Percentiles rank a stretch among this genome's conserved stretches.
phyloP scores from a whole-genome alignment of 169 alveolate species.

The Plasmodium gonderi region DNA sequence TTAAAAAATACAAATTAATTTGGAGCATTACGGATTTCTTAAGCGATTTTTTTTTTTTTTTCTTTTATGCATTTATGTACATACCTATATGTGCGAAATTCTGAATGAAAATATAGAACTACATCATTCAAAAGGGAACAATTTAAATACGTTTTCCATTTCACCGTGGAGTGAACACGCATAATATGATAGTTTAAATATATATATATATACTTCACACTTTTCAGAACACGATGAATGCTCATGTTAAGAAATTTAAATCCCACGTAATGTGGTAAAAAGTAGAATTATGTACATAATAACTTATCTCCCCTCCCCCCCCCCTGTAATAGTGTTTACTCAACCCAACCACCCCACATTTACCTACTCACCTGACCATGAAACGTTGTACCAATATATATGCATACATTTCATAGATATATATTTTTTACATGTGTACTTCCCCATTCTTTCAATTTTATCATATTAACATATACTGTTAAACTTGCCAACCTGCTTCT shows the following conservation, averaged over 20 bases:
- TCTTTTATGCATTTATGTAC: neutral
- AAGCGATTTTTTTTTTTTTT: neutral
- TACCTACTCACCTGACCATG: too few species aligned
- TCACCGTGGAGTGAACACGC: neutral
- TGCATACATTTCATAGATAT: too few species aligned
- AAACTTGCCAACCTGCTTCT: too few species aligned
- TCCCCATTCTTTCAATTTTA: too few species aligned
- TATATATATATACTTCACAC: slow-evolving; percentile 11
- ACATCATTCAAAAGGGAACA: neutral
- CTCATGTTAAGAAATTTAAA: neutral
- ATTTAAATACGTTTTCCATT: neutral
- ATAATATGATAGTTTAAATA: neutral
- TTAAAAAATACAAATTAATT: neutral
- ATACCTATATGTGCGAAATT: neutral
- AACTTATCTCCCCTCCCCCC: too few species aligned
- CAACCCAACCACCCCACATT: too few species aligned
- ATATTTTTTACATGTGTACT: too few species aligned
- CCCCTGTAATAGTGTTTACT: too few species aligned
- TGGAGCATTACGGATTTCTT: neutral
- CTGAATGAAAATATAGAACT: neutral
- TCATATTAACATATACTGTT: too few species aligned
- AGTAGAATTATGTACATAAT: too few species aligned
- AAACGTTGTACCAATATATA: too few species aligned
- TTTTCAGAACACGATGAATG: neutral
- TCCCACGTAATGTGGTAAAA: neutral